Conservation (phyloP, 2,329 filamentous ascomycete species). For the Hypoxylon sp. region DNA sequence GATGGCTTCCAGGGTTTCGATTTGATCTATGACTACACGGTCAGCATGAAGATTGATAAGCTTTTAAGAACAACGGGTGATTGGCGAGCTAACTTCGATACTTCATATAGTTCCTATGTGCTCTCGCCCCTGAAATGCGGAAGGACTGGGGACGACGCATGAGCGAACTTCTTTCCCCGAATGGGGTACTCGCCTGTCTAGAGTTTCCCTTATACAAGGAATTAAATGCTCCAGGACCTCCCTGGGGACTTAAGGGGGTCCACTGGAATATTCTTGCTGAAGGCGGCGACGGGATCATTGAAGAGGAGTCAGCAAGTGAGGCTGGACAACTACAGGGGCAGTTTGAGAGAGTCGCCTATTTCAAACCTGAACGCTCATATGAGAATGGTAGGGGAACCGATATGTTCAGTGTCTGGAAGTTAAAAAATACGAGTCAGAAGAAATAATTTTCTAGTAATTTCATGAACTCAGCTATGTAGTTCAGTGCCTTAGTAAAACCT, state of each 20-base stretch:
- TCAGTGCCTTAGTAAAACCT: background rate
- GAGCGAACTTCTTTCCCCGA: constrained; percentile 28
- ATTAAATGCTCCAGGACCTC: constrained; percentile 20
- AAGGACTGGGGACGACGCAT: constrained; percentile 31
- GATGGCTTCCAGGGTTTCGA: constrained; percentile 29
- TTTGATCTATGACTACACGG: constrained; percentile 34
- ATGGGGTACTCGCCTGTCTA: constrained; percentile 29
- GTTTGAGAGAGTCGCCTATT: constrained; percentile 26
- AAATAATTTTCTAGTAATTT: no score
- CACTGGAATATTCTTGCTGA: constrained; percentile 30
- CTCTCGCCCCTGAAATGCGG: constrained; percentile 26
- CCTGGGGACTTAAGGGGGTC: constrained; percentile 32
- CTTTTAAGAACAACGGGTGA: background rate
- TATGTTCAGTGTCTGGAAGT: constrained; percentile 33
- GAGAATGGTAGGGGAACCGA: constrained; percentile 28
- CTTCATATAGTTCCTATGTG: constrained; percentile 30
- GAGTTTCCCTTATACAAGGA: constrained; percentile 36
- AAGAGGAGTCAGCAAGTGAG: constrained; percentile 5
- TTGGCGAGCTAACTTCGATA: background rate
- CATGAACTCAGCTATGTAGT: no score
- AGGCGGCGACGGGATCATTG: constrained; percentile 25
- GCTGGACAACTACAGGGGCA: constrained; percentile 7
- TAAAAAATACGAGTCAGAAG: background rate
- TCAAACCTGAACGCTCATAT: constrained; percentile 24
- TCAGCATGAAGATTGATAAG: background rate